A percentile compares a stretch with the other conserved stretches of the same genome.
Conservation (phyloP, 768 basidiomycete species). For the Mycena maculata region DNA sequence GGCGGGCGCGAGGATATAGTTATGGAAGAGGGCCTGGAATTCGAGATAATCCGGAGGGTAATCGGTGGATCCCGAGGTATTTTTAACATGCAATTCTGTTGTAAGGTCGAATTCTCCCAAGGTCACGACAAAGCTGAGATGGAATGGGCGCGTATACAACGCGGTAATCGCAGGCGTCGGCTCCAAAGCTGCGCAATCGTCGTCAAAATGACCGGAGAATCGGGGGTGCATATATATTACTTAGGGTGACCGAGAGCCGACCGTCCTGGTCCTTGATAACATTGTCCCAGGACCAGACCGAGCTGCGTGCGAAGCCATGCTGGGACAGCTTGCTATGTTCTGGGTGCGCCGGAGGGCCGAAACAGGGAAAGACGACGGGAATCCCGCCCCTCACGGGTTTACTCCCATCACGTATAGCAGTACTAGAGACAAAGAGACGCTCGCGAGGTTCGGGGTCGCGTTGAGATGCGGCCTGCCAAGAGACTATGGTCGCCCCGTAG, state of each 20-base stretch:
- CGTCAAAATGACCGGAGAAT: conserved; percentile 18
- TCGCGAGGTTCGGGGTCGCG: conserved; percentile 59
- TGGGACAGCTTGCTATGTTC: conserved; percentile 80
- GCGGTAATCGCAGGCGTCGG: conserved; percentile 69
- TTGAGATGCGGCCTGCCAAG: conserved; percentile 75
- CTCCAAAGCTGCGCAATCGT: conserved; percentile 62
- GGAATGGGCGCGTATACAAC: conserved; percentile 73
- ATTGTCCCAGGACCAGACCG: conserved; percentile 75
- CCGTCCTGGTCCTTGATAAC: conserved; percentile 74
- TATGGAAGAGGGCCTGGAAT: conserved; percentile 96
- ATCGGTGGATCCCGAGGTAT: conserved; percentile 61
- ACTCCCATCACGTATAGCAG: conserved; percentile 75
- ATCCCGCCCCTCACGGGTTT: conserved; percentile 66
- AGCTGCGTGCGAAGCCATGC: conserved; percentile 92
- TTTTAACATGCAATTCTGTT: conserved; percentile 85
- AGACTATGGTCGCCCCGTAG: conserved; percentile 89
- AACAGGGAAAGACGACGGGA: conserved; percentile 85
- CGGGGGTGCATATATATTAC: conserved; percentile 59
- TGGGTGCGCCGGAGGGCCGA: conserved; percentile 83
- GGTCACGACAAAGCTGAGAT: conserved; percentile 84
- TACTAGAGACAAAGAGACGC: conserved; percentile 84
- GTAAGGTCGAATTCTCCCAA: conserved; percentile 78
- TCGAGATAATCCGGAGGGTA: conserved; percentile 63
- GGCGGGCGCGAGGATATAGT: conserved; percentile 80
- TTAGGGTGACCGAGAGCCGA: conserved; percentile 80